Percentiles rank a stretch among this genome's conserved stretches.
These are phyloP conservation scores for Dactylellina parvicollis DNA, from an alignment of 2,329 filamentous ascomycete species.

Conservation along the genomic window DNA sequence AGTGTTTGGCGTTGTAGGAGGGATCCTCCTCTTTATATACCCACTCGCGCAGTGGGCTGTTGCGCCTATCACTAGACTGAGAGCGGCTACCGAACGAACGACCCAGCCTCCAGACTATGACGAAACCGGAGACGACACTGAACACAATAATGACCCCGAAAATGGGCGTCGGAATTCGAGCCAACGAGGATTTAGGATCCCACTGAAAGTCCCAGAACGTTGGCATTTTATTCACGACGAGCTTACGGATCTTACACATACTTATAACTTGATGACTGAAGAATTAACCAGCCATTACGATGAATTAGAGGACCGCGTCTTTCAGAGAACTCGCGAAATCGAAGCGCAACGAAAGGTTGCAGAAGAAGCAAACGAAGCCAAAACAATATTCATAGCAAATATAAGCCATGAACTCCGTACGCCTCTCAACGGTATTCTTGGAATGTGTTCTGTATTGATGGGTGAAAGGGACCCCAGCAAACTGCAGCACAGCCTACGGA, in stretches of 20 bases:
- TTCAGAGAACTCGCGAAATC: slow-evolving; percentile 81
- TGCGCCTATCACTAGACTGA: slow-evolving; percentile 79
- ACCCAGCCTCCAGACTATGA: slow-evolving; percentile 59
- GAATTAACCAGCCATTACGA: slow-evolving; percentile 88
- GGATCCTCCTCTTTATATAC: slow-evolving; percentile 76
- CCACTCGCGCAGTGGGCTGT: slow-evolving; percentile 85
- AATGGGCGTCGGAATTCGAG: slow-evolving; percentile 55
- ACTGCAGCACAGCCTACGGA: slow-evolving; percentile 83
- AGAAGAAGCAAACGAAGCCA: slow-evolving; percentile 92
- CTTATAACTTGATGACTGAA: slow-evolving; percentile 94
- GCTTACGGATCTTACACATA: slow-evolving; percentile 74
- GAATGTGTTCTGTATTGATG: slow-evolving; percentile 93
- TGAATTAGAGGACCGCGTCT: slow-evolving; percentile 83
- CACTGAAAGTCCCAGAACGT: slow-evolving; percentile 78
- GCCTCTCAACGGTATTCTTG: slow-evolving; percentile 92
- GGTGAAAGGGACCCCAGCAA: slow-evolving; percentile 81
- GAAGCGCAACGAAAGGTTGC: slow-evolving; percentile 71
- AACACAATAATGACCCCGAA: slow-evolving; percentile 56
- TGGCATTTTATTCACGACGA: slow-evolving; percentile 84
- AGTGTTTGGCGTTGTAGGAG: slow-evolving; percentile 81
- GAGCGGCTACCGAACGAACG: slow-evolving; percentile 77
- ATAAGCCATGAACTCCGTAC: slow-evolving; percentile 91
- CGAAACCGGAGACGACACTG: slow-evolving; percentile 40
- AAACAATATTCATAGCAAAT: slow-evolving; percentile 96
- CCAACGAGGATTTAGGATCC: slow-evolving; percentile 79